Conservation (phyloP, 2,329 filamentous ascomycete species). For the Sordariomycetes sp. region DNA sequence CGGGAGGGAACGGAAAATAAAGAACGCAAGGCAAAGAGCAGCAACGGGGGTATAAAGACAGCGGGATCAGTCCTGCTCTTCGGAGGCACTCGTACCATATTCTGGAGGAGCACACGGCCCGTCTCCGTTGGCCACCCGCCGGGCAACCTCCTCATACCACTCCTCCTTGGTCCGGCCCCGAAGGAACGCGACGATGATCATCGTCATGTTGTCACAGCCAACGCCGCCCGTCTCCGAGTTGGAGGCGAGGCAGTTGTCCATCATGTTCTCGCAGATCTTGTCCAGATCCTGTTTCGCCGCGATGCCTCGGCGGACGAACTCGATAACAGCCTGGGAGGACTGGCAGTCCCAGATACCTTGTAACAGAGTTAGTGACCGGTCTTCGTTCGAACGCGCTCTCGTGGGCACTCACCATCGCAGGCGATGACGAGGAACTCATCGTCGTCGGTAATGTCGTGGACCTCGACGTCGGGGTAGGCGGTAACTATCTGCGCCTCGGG, state of each 20-base stretch:
- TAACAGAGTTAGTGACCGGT: slow-evolving; percentile 7
- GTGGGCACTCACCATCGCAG: slow-evolving; percentile 65
- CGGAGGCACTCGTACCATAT: slow-evolving; percentile 73
- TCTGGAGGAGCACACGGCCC: slow-evolving; percentile 97
- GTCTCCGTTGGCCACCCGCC: slow-evolving; percentile 89
- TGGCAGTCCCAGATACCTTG: slow-evolving; percentile 99
- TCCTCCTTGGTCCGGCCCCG: slow-evolving; percentile 89
- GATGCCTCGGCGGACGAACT: slow-evolving; percentile 93
- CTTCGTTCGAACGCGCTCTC: slow-evolving; percentile 1
- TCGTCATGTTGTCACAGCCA: slow-evolving; percentile 99
- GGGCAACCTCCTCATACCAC: slow-evolving; percentile 95
- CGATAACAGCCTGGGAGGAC: slow-evolving; percentile 91
- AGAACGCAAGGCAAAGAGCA: not conserved
- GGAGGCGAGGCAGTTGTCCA: slow-evolving; percentile 97
- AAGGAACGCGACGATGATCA: slow-evolving; percentile 80
- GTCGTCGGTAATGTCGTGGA: slow-evolving; percentile 81
- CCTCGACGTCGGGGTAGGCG: slow-evolving; percentile 85
- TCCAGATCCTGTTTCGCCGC: slow-evolving; percentile 90
- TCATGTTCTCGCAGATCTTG: slow-evolving; percentile 99
- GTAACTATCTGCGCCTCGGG: slow-evolving; percentile 99
- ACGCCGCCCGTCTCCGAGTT: slow-evolving; percentile 97
- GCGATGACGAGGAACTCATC: slow-evolving; percentile 93
- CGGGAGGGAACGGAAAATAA: slow-evolving; percentile 2
- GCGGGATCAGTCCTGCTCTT: slow-evolving; percentile 10
- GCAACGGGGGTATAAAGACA: slow-evolving; percentile 3